A percentile compares a stretch with the other conserved stretches of the same genome.
These are phyloP conservation scores for Tetrapisispora arboricola DNA, from an alignment of 805 yeast species.

Conservation along the genomic window DNA sequence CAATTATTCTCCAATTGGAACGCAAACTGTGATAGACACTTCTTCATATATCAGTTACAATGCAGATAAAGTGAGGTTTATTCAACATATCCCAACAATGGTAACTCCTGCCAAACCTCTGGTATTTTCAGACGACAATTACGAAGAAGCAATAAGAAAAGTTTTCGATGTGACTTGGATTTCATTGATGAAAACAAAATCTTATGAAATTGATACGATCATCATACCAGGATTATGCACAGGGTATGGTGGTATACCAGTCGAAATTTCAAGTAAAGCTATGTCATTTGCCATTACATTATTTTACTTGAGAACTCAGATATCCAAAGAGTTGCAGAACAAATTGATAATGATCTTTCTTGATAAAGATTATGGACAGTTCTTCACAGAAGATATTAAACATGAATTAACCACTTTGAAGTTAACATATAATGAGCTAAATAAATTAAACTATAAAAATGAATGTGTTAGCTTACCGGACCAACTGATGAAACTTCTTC, in stretches of 20 bases:
- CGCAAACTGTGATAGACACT: conserved; percentile 5
- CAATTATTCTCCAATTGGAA: conserved; percentile 20
- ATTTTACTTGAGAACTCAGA: conserved; percentile 9
- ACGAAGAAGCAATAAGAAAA: conserved; percentile 18
- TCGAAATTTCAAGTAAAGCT: conserved; percentile 17
- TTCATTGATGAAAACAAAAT: conserved; percentile 11
- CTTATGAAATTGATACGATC: conserved; percentile 16
- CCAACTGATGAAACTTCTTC: not conserved
- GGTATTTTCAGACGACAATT: conserved; percentile 9
- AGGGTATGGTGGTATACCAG: conserved; percentile 27
- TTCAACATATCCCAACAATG: conserved; percentile 27
- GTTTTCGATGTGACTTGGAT: conserved; percentile 26
- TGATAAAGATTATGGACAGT: conserved; percentile 17
- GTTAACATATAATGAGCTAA: not conserved
- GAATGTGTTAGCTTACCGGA: not conserved
- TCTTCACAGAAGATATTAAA: conserved; percentile 1
- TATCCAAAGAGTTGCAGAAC: conserved; percentile 17
- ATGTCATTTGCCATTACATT: conserved; percentile 24
- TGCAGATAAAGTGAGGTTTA: conserved; percentile 12
- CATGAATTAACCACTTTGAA: not conserved
- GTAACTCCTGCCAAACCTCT: conserved; percentile 20
- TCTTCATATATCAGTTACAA: not conserved
- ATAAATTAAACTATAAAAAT: not conserved
- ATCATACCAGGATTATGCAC: conserved; percentile 27
- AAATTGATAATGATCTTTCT: conserved; percentile 22